These are phyloP conservation scores for Kazachstania sp. DNA, from an alignment of 1,139 yeast species.

Conservation along the genomic window DNA sequence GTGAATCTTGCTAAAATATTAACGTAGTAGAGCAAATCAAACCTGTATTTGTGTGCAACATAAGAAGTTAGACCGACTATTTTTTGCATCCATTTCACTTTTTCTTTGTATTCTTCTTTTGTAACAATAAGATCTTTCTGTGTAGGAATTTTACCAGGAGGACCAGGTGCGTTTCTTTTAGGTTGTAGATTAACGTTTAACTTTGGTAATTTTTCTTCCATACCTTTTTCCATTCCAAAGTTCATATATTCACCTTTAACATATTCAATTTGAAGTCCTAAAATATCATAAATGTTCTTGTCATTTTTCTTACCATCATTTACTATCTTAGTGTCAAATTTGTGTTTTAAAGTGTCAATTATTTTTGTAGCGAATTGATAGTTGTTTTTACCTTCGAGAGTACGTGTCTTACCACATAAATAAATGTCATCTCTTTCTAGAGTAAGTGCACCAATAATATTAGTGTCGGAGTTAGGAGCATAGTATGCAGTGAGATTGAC, in stretches of 20 bases:
- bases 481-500: too few species aligned
- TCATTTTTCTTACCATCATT: background rate
- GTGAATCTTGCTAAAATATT: conserved; percentile 8
- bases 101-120: conserved; percentile 3
- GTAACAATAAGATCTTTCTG: background rate
- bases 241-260: background rate
- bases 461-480: too few species aligned
- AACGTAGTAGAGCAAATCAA: conserved; percentile 7
- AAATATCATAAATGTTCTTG: conserved; percentile 3
- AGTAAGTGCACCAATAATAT: too few species aligned
- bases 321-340: conserved; percentile 1
- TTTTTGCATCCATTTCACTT: conserved; percentile 7
- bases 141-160: conserved; percentile 2
- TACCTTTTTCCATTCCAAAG: conserved; percentile 4
- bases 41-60: conserved; percentile 9
- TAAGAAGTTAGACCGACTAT: conserved; percentile 9
- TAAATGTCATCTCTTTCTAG: too few species aligned
- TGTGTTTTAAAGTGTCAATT: background rate
- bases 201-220: conserved; percentile 3
- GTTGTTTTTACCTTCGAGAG: background rate
- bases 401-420: too few species aligned
- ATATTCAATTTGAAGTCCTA: conserved; percentile 5
- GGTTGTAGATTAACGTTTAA: background rate
- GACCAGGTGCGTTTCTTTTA: conserved; percentile 3
- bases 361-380: background rate